These are phyloP conservation scores for Diplotaxis tenuifolia DNA, from an alignment of 345 rosid species.

Conservation along the genomic window DNA sequence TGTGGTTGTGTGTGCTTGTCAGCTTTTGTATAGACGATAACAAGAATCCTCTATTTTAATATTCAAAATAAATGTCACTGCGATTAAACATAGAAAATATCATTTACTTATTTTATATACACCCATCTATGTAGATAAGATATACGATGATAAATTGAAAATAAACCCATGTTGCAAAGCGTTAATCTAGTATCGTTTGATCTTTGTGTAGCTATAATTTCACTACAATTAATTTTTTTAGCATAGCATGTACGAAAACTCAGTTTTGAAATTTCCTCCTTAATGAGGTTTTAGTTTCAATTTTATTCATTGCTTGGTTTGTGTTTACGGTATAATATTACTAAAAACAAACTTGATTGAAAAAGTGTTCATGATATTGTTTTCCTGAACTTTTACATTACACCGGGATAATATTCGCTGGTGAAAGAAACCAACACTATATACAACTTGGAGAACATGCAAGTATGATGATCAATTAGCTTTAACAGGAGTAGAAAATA, in stretches of 20 bases:
- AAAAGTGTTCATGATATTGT: background rate
- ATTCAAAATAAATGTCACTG: background rate
- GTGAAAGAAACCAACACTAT: conserved; percentile 34
- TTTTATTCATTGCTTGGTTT: background rate
- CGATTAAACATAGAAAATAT: background rate
- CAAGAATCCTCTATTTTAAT: background rate
- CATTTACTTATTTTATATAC: background rate
- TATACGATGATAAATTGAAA: background rate
- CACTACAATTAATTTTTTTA: background rate
- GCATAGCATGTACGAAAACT: background rate
- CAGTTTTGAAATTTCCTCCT: background rate
- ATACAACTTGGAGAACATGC: conserved; percentile 41
- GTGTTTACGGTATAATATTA: background rate
- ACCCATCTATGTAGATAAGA: background rate
- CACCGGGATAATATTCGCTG: conserved; percentile 32
- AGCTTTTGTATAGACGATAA: background rate
- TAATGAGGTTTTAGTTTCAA: background rate
- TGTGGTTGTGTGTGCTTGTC: background rate
- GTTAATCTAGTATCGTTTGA: background rate
- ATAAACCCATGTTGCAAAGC: background rate
- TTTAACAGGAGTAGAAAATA: conserved; percentile 35
- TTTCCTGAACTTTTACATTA: conserved; percentile 1
- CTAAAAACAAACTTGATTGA: background rate
- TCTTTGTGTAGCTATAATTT: conserved; percentile 3
- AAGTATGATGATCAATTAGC: conserved; percentile 34